Percentiles rank a stretch among this genome's conserved stretches.
Conservation (phyloP, 202 grass and related monocot genomes). For the Dendrocalamus latiflorus region DNA sequence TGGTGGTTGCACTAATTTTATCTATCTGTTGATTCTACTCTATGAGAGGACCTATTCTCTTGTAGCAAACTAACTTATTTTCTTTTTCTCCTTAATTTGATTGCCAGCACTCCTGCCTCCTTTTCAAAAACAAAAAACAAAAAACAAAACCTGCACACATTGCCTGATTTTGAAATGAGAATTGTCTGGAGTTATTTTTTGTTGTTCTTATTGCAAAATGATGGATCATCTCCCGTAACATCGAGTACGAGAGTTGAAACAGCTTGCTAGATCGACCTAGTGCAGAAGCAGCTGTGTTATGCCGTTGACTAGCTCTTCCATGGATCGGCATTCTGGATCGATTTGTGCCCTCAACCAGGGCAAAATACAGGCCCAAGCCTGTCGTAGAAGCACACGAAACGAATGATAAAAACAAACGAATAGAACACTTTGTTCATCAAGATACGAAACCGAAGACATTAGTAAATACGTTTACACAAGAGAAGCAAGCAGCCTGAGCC, state of each 20-base stretch:
- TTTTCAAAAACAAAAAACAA: too few relatives aligned
- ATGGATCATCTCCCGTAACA: neutral
- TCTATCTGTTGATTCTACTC: too few relatives aligned
- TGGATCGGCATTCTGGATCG: neutral
- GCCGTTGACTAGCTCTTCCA: neutral
- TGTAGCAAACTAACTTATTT: too few relatives aligned
- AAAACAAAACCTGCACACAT: neutral
- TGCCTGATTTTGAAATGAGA: neutral
- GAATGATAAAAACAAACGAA: slow-evolving; percentile 13
- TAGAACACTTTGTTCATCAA: neutral
- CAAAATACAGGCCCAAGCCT: neutral
- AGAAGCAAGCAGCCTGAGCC: neutral
- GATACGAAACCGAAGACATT: neutral
- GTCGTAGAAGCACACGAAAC: neutral
- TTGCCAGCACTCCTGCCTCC: too few relatives aligned
- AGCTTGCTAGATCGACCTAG: neutral
- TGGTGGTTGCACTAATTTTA: too few relatives aligned
- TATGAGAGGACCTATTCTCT: too few relatives aligned
- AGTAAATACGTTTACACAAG: slow-evolving; percentile 23
- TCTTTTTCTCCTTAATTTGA: too few relatives aligned
- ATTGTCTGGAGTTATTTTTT: neutral
- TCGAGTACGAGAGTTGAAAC: neutral
- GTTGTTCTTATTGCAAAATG: neutral
- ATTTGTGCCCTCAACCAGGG: too few relatives aligned
- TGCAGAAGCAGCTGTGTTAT: neutral